Evolutionary conservation across 306 rosid species (phyloP).

Genomic region (cucumber (Cucumis sativus)): Cucumber_9930_V3 NC_026660.2:28736501-28737000

Average conservation of each 20-base stretch:
- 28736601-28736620: neutral
- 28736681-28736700: neutral
- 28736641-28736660: neutral
- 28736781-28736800: neutral
- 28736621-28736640: neutral
- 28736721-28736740: neutral
- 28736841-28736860: neutral
- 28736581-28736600: neutral
- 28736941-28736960: neutral
- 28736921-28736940: neutral
- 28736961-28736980: neutral
- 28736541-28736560: neutral
- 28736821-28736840: neutral
- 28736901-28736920: neutral
- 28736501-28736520: constrained; percentile 2
- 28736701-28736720: neutral
- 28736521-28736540: neutral
- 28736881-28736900: neutral
- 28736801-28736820: no score
- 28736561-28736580: neutral
- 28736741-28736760: neutral
- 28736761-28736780: neutral
- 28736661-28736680: neutral
- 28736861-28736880: neutral
- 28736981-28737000: neutral